Evolutionary conservation across 768 basidiomycete species (phyloP).

Genomic region (Kwoniella shandongensis): DNA sequence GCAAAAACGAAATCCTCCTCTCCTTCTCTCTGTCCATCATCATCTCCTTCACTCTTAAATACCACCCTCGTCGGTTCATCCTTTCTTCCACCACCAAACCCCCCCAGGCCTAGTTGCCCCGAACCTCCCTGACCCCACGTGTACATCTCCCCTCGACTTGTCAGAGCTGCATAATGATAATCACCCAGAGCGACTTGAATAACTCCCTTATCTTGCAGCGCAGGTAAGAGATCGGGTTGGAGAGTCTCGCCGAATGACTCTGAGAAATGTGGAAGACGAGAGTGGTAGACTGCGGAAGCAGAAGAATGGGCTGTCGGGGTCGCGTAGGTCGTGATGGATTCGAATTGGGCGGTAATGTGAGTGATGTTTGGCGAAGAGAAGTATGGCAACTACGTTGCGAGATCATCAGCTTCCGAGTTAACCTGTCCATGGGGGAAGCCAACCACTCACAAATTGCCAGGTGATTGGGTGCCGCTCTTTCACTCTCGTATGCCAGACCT

Average conservation of each 20-base stretch:
- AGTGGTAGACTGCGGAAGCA: conserved; percentile 20
- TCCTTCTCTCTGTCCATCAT: conserved; percentile 21
- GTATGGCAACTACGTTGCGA: conserved; percentile 26
- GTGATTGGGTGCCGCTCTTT: conserved; percentile 22
- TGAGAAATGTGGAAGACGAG: conserved; percentile 73
- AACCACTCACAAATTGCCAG: conserved; percentile 69
- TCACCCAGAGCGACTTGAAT: conserved; percentile 90
- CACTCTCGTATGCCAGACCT: conserved; percentile 41
- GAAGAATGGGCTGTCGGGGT: conserved; percentile 17
- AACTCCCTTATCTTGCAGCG: conserved; percentile 71
- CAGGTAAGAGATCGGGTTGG: conserved; percentile 66
- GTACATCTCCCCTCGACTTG: conserved; percentile 68
- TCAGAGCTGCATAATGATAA: conserved; percentile 86
- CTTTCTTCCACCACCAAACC: conserved; percentile 60
- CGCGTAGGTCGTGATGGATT: conserved; percentile 66
- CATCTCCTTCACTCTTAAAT: conserved; percentile 44
- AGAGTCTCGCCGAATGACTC: conserved; percentile 47
- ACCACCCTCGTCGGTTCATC: conserved; percentile 49
- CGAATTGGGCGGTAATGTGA: conserved; percentile 81
- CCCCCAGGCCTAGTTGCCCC: conserved; percentile 84
- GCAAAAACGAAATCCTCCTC: conserved; percentile 73
- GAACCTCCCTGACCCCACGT: conserved; percentile 77
- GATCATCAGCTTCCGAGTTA: conserved; percentile 9
- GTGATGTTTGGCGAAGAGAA: conserved; percentile 44
- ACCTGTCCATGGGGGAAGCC: not conserved